Percentiles rank a stretch among this genome's conserved stretches.
phyloP scores from a whole-genome alignment of 768 basidiomycete genomes.

The Russula ochroleuca region DNA sequence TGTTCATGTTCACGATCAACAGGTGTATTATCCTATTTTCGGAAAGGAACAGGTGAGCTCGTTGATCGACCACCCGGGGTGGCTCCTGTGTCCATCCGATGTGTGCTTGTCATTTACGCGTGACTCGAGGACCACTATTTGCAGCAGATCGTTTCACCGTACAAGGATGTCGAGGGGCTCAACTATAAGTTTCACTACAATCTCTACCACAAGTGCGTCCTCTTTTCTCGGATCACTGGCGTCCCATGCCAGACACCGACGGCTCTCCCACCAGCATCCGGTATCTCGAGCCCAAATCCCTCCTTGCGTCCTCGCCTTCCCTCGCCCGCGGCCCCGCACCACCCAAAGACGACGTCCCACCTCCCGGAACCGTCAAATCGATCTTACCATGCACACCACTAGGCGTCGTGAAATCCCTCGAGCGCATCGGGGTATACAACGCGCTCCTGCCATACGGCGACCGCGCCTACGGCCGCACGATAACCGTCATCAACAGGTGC shows the following conservation, averaged over 20 bases:
- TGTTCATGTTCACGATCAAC: not conserved
- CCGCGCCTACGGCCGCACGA: constrained; percentile 85
- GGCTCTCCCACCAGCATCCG: constrained; percentile 62
- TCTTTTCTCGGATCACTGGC: not conserved
- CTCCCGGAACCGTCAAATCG: constrained; percentile 86
- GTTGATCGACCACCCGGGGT: not conserved
- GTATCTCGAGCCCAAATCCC: constrained; percentile 75
- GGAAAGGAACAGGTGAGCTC: constrained; percentile 77
- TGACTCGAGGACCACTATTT: constrained; percentile 82
- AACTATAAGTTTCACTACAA: constrained; percentile 96
- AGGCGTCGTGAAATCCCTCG: constrained; percentile 93
- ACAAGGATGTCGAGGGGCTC: constrained; percentile 97
- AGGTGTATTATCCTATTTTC: constrained; percentile 97
- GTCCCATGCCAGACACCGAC: not conserved
- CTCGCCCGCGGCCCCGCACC: constrained; percentile 32
- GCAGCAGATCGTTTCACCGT: constrained; percentile 93
- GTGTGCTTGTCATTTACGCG: not conserved
- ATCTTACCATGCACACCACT: constrained; percentile 97
- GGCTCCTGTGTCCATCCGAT: no score
- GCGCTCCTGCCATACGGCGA: constrained; percentile 89
- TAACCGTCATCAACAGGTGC: constrained; percentile 93
- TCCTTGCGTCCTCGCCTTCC: constrained; percentile 44
- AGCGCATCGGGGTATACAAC: constrained; percentile 91
- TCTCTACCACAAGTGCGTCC: constrained; percentile 83
- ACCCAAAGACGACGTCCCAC: constrained; percentile 55